A percentile compares a stretch with the other conserved stretches of the same genome.
Evolutionary conservation across 306 rosid species (phyloP).

Genomic region (Lathyrus aphaca): DNA sequence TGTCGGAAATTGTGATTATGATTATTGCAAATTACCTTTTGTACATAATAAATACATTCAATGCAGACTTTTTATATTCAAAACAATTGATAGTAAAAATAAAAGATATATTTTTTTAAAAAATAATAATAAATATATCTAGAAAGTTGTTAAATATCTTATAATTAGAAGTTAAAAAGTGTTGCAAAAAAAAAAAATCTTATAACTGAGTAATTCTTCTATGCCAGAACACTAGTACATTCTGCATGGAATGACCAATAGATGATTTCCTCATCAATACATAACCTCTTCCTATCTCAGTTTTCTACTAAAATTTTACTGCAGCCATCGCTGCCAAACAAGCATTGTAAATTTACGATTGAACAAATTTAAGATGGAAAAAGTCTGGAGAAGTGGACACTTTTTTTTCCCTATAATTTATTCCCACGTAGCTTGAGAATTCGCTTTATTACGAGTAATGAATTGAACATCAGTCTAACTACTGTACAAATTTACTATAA

Average conservation of each 20-base stretch:
- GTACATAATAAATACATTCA: too few relatives aligned
- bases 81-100: too few relatives aligned
- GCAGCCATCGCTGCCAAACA: background rate
- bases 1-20: too few relatives aligned
- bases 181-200: too few relatives aligned
- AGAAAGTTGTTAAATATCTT: too few relatives aligned
- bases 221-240: background rate
- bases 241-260: background rate
- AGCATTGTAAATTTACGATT: conserved; percentile 15
- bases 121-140: too few relatives aligned
- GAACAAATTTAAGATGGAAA: background rate
- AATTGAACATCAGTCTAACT: conserved; percentile 21
- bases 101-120: too few relatives aligned
- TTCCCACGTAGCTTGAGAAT: conserved; percentile 20
- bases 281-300: conserved; percentile 9
- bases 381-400: background rate
- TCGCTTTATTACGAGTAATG: conserved; percentile 35
- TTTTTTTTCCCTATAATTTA: conserved; percentile 24
- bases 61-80: too few relatives aligned
- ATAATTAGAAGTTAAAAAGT: too few relatives aligned
- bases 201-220: background rate
- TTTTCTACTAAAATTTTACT: background rate
- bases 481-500: conserved; percentile 34
- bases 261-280: conserved; percentile 8
- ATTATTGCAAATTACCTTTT: too few relatives aligned